Evolutionary conservation across 2,329 filamentous ascomycete species (phyloP).

Genomic region (Diaporthe caulivora): DNA sequence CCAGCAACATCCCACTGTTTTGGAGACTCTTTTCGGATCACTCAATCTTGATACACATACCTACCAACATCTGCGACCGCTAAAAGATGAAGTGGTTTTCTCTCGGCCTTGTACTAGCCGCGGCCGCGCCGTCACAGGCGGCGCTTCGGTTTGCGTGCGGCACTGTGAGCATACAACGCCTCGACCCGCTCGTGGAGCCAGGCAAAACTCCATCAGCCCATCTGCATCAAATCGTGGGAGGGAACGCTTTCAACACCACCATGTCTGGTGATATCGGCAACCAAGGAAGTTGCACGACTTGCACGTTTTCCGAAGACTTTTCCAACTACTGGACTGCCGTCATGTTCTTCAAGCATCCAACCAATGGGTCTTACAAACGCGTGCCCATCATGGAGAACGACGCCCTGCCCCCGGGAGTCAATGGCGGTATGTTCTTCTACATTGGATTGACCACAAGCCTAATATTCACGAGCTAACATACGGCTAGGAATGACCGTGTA

Average conservation of each 20-base stretch:
- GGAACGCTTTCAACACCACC: constrained; percentile 43
- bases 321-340: constrained; percentile 51
- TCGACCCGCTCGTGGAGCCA: constrained; percentile 46
- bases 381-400: constrained; percentile 44
- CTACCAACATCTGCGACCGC: not conserved
- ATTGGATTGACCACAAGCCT: not conserved
- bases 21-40: not conserved
- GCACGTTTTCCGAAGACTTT: constrained; percentile 50
- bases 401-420: constrained; percentile 45
- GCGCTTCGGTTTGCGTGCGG: constrained; percentile 48
- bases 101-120: constrained; percentile 37
- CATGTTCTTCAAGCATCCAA: constrained; percentile 43
- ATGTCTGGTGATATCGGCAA: constrained; percentile 46
- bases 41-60: not conserved
- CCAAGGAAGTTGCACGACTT: constrained; percentile 50
- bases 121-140: constrained; percentile 38
- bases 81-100: constrained; percentile 12
- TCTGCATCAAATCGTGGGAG: constrained; percentile 44
- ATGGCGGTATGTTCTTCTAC: constrained; percentile 46
- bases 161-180: constrained; percentile 46
- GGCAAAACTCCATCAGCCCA: constrained; percentile 41
- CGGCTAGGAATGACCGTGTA: constrained; percentile 52
- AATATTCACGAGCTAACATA: not conserved
- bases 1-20: not conserved
- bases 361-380: constrained; percentile 46